Conservation (phyloP, 306 rosid genomes). For the Rosa multiflora region DNA sequence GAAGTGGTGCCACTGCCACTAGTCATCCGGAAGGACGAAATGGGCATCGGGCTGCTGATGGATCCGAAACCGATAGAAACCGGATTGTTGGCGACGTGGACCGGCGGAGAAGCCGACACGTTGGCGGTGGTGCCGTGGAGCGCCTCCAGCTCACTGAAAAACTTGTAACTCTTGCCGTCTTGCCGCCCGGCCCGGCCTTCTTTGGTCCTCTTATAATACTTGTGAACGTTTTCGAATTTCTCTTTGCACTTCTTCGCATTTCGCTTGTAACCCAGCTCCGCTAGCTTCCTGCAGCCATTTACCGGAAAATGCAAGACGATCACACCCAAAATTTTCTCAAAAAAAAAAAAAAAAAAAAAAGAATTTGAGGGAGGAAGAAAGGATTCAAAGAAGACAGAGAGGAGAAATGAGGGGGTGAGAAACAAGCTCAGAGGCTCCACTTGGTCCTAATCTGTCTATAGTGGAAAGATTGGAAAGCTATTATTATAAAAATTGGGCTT, state of each 20-base stretch:
- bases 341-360: background rate
- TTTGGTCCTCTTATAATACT: conserved; percentile 48
- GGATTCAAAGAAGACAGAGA: background rate
- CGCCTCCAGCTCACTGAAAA: conserved; percentile 50
- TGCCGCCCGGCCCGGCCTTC: conserved; percentile 55
- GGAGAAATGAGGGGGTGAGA: too few relatives aligned
- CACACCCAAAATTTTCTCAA: background rate
- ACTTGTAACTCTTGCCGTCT: conserved; percentile 53
- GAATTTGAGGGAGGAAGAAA: background rate
- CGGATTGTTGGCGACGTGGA: background rate
- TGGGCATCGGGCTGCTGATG: conserved; percentile 40
- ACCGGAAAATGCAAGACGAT: background rate
- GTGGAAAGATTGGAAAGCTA: background rate
- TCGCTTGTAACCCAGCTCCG: conserved; percentile 38
- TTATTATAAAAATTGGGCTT: background rate
- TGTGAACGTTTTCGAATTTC: conserved; percentile 51
- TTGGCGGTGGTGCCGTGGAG: conserved; percentile 31
- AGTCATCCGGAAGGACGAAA: conserved; percentile 30
- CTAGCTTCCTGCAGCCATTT: conserved; percentile 38
- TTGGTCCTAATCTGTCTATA: background rate
- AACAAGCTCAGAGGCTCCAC: background rate
- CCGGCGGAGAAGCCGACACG: conserved; percentile 10
- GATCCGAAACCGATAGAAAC: conserved; percentile 20
- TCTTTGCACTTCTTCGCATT: conserved; percentile 54
- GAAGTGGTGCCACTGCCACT: background rate